Percentiles rank a stretch among this genome's conserved stretches.
Evolutionary conservation across 805 yeast species (phyloP).

Genomic region (Hanseniaspora mollemarum): DNA sequence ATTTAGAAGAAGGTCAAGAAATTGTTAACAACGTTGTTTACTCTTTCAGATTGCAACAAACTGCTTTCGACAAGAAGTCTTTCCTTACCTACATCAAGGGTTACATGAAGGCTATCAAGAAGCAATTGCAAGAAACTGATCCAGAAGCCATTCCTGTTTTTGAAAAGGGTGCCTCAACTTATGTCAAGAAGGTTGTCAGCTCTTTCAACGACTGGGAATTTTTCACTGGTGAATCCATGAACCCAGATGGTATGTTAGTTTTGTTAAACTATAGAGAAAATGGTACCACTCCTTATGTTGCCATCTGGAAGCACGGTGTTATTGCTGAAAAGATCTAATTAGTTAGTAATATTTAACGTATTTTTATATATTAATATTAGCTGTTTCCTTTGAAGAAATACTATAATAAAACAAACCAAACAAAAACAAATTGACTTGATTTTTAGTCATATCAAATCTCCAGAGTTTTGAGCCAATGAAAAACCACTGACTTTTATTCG

Average conservation of each 20-base stretch:
- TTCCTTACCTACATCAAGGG: constrained; percentile 94
- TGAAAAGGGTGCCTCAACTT: constrained; percentile 94
- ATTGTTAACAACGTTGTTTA: constrained; percentile 95
- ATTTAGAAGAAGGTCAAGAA: constrained; percentile 70
- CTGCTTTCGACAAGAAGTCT: constrained; percentile 95
- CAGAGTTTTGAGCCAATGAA: not conserved
- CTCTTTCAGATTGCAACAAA: constrained; percentile 96
- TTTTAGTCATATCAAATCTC: not conserved
- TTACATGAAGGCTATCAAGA: constrained; percentile 95
- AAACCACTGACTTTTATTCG: not conserved
- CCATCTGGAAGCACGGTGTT: constrained; percentile 98
- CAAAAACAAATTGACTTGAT: not conserved
- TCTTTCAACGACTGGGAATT: constrained; percentile 99
- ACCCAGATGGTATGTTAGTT: constrained; percentile 98
- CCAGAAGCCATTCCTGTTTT: constrained; percentile 81
- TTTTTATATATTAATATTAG: not conserved
- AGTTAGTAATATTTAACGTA: not conserved
- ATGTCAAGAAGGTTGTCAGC: constrained; percentile 90
- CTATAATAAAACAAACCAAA: not conserved
- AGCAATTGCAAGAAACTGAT: constrained; percentile 71
- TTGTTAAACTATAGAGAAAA: constrained; percentile 99
- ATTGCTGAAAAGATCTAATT: constrained; percentile 76
- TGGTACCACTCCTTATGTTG: constrained; percentile 94
- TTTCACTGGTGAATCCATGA: constrained; percentile 99
- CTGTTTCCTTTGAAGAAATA: not conserved